Conservation (phyloP, 176 grass and related monocot genomes). For the Aegilops sharonensis region DNA sequence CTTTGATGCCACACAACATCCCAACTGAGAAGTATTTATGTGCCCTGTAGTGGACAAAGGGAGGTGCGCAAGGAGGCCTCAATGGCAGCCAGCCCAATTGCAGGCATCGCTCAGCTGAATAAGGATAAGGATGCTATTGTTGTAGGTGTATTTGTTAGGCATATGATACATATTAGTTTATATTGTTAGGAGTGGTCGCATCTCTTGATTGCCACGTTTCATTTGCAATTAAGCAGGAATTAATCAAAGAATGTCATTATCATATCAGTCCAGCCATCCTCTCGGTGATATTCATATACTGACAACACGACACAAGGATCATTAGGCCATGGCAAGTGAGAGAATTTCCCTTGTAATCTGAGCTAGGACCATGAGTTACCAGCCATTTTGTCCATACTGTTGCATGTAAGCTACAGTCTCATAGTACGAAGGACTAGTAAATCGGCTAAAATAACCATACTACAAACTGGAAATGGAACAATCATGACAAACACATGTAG, state of each 20-base stretch:
- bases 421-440: not conserved
- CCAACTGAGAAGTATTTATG: not conserved
- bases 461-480: not conserved
- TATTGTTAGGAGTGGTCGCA: not conserved
- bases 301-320: not conserved
- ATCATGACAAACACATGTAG: not conserved
- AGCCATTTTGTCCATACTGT: not conserved
- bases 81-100: not conserved
- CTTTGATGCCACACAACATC: not conserved
- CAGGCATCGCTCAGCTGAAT: not conserved
- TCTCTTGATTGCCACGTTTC: not conserved
- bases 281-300: not conserved
- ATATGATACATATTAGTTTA: not conserved
- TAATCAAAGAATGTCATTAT: not conserved
- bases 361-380: not conserved
- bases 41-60: not conserved
- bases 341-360: not conserved
- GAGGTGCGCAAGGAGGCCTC: not conserved
- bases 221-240: not conserved
- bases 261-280: not conserved
- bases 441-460: not conserved
- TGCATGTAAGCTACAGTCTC: conserved; percentile 1
- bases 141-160: not conserved
- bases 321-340: not conserved
- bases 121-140: not conserved